phyloP scores from a whole-genome alignment of 1,284 basidiomycete species.

The Sanghuangporus weigelae region DNA sequence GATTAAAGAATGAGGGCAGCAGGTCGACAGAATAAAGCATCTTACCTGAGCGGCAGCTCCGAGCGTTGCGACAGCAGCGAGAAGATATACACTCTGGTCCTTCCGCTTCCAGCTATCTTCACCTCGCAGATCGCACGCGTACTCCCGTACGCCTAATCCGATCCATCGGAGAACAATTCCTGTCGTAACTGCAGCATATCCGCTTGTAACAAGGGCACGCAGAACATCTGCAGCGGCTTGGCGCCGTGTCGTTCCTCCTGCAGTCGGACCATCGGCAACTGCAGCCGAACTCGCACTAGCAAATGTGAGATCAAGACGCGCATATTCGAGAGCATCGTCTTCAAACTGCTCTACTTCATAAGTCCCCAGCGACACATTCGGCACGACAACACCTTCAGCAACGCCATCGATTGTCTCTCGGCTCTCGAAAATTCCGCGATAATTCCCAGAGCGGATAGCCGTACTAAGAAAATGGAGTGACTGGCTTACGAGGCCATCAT shows the following conservation, averaged over 20 bases:
- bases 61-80: constrained; percentile 87
- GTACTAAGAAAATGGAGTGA: constrained; percentile 90
- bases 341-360: constrained; percentile 96
- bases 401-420: constrained; percentile 79
- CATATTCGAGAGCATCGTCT: constrained; percentile 95
- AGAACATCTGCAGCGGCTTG: constrained; percentile 96
- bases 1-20: background rate
- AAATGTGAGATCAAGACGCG: constrained; percentile 75
- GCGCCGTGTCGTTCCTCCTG: constrained; percentile 61
- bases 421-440: constrained; percentile 59
- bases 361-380: constrained; percentile 84
- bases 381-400: constrained; percentile 87
- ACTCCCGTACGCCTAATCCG: constrained; percentile 61
- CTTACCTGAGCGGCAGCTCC: constrained; percentile 78
- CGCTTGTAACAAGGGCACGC: constrained; percentile 74
- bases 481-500: constrained; percentile 90
- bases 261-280: constrained; percentile 34
- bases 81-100: constrained; percentile 89
- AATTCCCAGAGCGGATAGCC: constrained; percentile 83
- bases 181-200: constrained; percentile 84
- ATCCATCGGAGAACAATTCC: constrained; percentile 85
- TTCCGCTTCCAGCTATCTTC: constrained; percentile 86
- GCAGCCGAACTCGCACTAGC: constrained; percentile 54
- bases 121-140: constrained; percentile 42
- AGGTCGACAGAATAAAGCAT: constrained; percentile 1